These are phyloP conservation scores for Sporothrix sp. DNA, from an alignment of 2,329 filamentous ascomycete species.

Conservation along the genomic window DNA sequence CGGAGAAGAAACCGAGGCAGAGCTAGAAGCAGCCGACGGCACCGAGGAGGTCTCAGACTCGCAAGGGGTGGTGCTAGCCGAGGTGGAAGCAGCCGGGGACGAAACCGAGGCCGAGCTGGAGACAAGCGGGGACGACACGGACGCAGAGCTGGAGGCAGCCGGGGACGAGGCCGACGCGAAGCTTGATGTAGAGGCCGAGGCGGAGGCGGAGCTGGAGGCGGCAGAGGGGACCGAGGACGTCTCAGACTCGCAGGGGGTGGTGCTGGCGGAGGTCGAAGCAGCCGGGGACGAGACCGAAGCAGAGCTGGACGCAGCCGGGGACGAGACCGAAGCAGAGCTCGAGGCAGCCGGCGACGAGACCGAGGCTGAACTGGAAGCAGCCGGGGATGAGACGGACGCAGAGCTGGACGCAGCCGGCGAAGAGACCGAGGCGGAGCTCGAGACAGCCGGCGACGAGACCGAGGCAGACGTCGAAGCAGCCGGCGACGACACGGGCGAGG, in stretches of 20 bases:
- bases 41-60: background rate
- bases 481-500: background rate
- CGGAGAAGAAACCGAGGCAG: conserved; percentile 2
- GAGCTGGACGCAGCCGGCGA: background rate
- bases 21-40: background rate
- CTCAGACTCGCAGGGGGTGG: too few species aligned
- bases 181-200: conserved; percentile 8
- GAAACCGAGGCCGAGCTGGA: background rate
- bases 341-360: background rate
- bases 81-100: background rate
- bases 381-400: background rate
- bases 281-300: background rate
- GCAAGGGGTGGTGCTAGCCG: background rate
- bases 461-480: conserved; percentile 7
- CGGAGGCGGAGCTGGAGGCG: background rate
- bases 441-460: background rate
- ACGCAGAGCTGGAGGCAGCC: background rate
- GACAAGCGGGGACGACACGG: background rate
- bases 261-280: background rate
- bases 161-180: conserved; percentile 6
- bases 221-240: background rate
- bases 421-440: conserved; percentile 6
- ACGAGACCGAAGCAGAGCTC: background rate
- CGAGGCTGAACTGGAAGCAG: background rate
- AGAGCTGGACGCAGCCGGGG: background rate